These are phyloP conservation scores for Neonectria neomacrospora DNA, from an alignment of 2,329 filamentous ascomycete genomes.

Conservation along the genomic window DNA sequence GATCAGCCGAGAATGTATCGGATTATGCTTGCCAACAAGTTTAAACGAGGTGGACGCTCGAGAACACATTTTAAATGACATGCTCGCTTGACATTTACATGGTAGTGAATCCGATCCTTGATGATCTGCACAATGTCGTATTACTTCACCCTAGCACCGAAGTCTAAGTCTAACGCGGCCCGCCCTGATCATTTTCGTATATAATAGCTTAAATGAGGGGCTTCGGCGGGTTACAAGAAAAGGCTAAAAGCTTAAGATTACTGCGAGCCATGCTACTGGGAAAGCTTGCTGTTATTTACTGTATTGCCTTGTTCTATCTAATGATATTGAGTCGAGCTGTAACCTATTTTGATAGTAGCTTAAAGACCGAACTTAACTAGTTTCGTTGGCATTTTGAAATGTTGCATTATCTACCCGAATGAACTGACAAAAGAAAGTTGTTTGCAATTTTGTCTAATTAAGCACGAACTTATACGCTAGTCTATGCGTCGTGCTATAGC, in stretches of 20 bases:
- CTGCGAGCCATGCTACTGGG: too few relatives aligned
- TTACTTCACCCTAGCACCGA: not conserved
- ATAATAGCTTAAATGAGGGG: not conserved
- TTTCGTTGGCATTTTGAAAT: too few relatives aligned
- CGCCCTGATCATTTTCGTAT: constrained; percentile 5
- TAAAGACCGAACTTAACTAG: too few relatives aligned
- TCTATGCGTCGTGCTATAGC: not conserved
- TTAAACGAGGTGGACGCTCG: not conserved
- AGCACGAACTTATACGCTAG: not conserved
- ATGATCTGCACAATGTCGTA: not conserved
- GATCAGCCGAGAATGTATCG: too few relatives aligned
- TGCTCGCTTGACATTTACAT: not conserved
- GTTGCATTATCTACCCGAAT: not conserved
- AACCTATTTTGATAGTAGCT: too few relatives aligned
- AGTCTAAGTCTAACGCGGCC: constrained; percentile 11
- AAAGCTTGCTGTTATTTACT: too few relatives aligned
- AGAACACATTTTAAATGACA: not conserved
- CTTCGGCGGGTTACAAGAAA: too few relatives aligned
- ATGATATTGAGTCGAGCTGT: too few relatives aligned
- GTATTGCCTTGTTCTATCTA: too few relatives aligned
- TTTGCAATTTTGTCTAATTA: constrained; percentile 7
- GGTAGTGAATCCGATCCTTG: not conserved
- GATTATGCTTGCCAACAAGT: not conserved
- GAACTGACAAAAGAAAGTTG: not conserved
- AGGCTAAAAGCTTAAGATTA: too few relatives aligned